These are phyloP conservation scores for Fistulifera pelliculosa DNA, from an alignment of 108 stramenopile genomes.

Conservation along the genomic window DNA sequence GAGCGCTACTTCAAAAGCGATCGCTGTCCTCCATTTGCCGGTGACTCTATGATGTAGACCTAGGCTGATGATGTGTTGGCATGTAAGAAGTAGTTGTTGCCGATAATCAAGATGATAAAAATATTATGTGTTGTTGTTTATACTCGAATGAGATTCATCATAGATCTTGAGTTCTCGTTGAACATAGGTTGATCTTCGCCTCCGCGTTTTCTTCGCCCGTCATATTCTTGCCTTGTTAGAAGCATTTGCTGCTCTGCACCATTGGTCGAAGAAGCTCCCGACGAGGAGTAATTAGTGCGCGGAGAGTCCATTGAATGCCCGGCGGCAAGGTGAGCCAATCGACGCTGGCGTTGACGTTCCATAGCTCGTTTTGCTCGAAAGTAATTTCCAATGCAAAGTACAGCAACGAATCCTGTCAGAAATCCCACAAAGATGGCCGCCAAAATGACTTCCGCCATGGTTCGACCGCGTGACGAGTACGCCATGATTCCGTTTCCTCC, in stretches of 20 bases:
- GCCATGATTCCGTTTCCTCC: background rate
- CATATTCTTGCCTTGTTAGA: background rate
- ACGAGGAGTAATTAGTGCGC: background rate
- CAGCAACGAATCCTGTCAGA: conserved; percentile 64
- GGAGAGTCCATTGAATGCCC: background rate
- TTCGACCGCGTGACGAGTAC: background rate
- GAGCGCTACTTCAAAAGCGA: conserved; percentile 18
- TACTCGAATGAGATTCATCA: background rate
- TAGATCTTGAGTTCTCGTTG: background rate
- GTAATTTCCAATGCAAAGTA: conserved; percentile 77
- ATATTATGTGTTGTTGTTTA: too few species aligned
- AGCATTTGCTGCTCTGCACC: conserved; percentile 3
- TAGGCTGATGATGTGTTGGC: too few species aligned
- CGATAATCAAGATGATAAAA: too few species aligned
- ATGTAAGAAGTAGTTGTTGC: too few species aligned
- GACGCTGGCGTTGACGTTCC: conserved; percentile 59
- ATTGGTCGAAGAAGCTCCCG: background rate
- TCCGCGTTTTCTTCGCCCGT: background rate
- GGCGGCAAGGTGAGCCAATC: conserved; percentile 28
- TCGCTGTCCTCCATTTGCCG: conserved; percentile 17
- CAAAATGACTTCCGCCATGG: background rate
- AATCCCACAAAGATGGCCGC: conserved; percentile 42
- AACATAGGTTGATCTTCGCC: background rate
- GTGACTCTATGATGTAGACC: conserved; percentile 24
- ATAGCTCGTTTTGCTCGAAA: conserved; percentile 73